Base-by-base conservation (phyloP, 345 rosid species). In the Eucalyptus erythrocorys region DNA sequence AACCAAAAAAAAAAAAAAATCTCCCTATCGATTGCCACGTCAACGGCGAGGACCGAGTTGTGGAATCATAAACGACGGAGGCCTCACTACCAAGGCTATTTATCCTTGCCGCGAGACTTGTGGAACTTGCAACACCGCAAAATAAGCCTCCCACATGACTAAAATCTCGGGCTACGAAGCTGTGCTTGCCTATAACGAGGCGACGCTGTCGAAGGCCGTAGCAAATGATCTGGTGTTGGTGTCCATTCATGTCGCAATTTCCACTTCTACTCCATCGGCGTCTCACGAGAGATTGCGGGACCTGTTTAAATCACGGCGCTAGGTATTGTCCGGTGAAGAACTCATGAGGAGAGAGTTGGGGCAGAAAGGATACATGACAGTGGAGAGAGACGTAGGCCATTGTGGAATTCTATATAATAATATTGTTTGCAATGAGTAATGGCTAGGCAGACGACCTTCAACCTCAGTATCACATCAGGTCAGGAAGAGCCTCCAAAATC, bases 21-120 rank as follows among this genome's bases (percentile, higher is more conserved):
- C 64, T 88, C 92, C 87, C 90, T 10, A 50, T 90, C 11, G 93
- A 92, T 64, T 90, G 89, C 71, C 89, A 90, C 89, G 82, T 26
- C 19, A 88, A 81, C 5, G 89, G 89, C 37, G 86, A 85, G 42
- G 90, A 89, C 47, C 86, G 87, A 61, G 93, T 50, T 92, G 93
- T 85, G 45, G 76, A 16, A 89, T 92, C 27, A 88, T 88, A 13
- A 48, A 47, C 11, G 88, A 92, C 89, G 7, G 85, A 21, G 93
- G 93, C 10, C 66, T 92, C 10, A 32, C 89, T 34, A 79, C 91
- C 19, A 90, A 92, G 45, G 26, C 87, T 13, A 89, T 88, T 24
- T 89, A 90, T 86, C 91, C 91, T 8, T 92, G 90, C 68, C 48
- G 48, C 27, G 87, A 57, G 34, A 16, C 30, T 34, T 71, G 85